phyloP scores from a whole-genome alignment of 1,284 basidiomycete genomes.

The Acaromyces ingoldii region DNA sequence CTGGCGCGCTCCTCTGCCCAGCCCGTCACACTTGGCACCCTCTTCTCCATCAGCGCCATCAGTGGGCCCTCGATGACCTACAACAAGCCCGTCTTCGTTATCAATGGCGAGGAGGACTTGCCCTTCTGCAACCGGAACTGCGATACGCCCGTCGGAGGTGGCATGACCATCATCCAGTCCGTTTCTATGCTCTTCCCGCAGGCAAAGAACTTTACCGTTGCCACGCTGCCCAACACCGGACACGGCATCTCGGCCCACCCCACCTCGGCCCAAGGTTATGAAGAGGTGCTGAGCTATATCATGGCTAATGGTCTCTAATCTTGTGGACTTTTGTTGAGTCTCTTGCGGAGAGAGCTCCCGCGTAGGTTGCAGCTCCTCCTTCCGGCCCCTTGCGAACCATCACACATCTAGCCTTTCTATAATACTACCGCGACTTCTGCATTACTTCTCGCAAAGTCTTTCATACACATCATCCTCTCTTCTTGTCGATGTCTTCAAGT shows the following conservation, averaged over 20 bases:
- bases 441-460: too few species aligned
- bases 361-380: too few species aligned
- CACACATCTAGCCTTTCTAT: too few species aligned
- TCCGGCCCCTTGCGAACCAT: too few species aligned
- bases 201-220: constrained; percentile 21
- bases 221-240: constrained; percentile 21
- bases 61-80: constrained; percentile 37
- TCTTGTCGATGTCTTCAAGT: too few species aligned
- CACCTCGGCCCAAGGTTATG: constrained; percentile 13
- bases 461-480: too few species aligned
- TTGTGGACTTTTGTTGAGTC: too few species aligned
- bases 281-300: constrained; percentile 20
- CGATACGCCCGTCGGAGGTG: constrained; percentile 17
- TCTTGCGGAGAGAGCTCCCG: too few species aligned
- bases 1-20: constrained; percentile 32
- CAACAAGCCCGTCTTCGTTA: constrained; percentile 51
- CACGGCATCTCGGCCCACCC: constrained; percentile 26
- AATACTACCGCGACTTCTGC: too few species aligned
- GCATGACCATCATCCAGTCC: constrained; percentile 6
- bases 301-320: constrained; percentile 15
- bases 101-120: constrained; percentile 53
- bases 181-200: constrained; percentile 16
- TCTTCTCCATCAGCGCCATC: constrained; percentile 35
- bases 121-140: constrained; percentile 47
- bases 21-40: constrained; percentile 50